Percentiles rank a stretch among this genome's conserved stretches.
Evolutionary conservation across 495 filamentous ascomycete genomes (phyloP).

Genomic region (Aspergillus nidulans): DNA sequence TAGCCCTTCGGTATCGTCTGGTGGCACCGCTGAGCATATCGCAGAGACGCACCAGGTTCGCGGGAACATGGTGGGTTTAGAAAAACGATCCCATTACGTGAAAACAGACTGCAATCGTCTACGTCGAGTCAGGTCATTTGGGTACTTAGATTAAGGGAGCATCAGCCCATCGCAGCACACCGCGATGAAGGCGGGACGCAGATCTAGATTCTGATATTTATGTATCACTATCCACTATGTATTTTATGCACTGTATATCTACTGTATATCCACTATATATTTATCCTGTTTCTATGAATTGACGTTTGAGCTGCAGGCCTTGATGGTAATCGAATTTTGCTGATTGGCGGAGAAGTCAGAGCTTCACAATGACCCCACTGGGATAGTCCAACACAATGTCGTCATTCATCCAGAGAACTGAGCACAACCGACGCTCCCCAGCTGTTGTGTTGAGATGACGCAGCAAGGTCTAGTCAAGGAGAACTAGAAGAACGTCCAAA

Average conservation of each 20-base stretch:
- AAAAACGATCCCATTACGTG: constrained; percentile 21
- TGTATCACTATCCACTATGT: not conserved
- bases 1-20: constrained; percentile 32
- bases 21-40: constrained; percentile 27
- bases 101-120: constrained; percentile 16
- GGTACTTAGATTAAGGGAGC: not conserved
- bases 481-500: not conserved
- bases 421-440: not conserved
- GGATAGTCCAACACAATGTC: not conserved
- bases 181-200: not conserved
- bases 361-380: not conserved
- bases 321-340: not conserved
- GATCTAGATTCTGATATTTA: not conserved
- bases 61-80: constrained; percentile 34
- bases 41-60: constrained; percentile 27
- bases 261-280: not conserved
- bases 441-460: not conserved
- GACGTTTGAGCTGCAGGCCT: not conserved
- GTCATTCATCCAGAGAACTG: not conserved
- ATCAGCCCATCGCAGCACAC: constrained; percentile 29
- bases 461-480: not conserved
- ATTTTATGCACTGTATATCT: not conserved
- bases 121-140: not conserved
- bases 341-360: constrained; percentile 5
- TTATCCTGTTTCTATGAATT: not conserved